Conservation (phyloP, 2,329 filamentous ascomycete species). For the Colletotrichum sp. region DNA sequence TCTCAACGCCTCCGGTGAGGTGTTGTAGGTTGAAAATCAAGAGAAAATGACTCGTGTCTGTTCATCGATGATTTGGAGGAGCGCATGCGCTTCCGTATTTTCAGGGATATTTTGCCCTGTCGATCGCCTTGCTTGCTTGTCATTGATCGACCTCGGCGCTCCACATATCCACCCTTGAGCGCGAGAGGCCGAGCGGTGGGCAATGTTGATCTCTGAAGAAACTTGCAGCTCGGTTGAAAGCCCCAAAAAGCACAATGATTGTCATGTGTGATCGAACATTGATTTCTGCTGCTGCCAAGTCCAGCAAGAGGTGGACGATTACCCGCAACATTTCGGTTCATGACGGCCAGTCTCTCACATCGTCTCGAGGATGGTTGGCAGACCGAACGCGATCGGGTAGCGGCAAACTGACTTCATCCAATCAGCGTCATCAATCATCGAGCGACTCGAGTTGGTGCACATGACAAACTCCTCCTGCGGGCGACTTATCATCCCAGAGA, state of each 20-base stretch:
- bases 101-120: constrained; percentile 13
- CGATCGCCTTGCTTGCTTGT: constrained; percentile 4
- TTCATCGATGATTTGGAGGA: background rate
- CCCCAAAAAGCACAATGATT: background rate
- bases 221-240: background rate
- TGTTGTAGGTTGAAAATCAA: background rate
- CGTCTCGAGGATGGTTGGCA: background rate
- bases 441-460: background rate
- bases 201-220: background rate
- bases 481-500: background rate
- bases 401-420: background rate
- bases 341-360: background rate
- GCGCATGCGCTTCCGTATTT: background rate
- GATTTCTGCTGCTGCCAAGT: background rate
- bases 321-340: background rate
- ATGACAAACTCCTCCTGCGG: constrained; percentile 12
- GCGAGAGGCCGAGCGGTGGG: background rate
- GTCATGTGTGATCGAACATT: background rate
- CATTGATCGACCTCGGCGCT: constrained; percentile 10
- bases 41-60: background rate
- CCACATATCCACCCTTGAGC: background rate
- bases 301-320: background rate
- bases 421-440: background rate
- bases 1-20: background rate
- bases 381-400: background rate